Conservation (phyloP, 495 filamentous ascomycete species). For the Tuber magnatum region DNA sequence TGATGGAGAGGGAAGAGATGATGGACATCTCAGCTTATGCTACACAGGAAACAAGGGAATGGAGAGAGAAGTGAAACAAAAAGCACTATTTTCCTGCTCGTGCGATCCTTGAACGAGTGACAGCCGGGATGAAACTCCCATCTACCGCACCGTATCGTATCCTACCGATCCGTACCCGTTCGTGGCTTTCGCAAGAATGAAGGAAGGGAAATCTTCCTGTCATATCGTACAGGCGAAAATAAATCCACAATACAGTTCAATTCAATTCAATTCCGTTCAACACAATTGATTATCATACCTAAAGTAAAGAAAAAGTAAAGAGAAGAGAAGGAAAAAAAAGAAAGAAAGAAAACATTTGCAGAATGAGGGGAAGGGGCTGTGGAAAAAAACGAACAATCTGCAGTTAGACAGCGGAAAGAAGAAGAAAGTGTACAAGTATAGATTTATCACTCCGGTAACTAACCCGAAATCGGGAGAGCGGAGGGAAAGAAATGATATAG, state of each 20-base stretch:
- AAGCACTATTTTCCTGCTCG: neutral
- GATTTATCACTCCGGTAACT: neutral
- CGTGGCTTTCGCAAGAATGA: neutral
- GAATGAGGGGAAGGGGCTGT: neutral
- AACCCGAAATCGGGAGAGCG: neutral
- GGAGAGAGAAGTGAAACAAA: neutral
- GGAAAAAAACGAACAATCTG: neutral
- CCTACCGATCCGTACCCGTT: conserved; percentile 1
- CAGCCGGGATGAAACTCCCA: neutral
- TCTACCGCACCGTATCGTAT: neutral
- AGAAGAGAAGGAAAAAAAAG: neutral
- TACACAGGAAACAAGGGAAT: neutral
- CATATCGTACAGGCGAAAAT: neutral
- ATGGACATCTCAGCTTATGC: neutral
- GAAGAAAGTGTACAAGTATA: neutral
- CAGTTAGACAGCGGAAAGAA: neutral
- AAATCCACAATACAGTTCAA: neutral
- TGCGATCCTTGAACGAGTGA: neutral
- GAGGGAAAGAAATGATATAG: neutral
- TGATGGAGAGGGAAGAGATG: neutral
- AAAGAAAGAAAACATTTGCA: neutral
- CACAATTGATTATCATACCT: neutral
- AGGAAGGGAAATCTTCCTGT: neutral
- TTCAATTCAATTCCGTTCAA: neutral
- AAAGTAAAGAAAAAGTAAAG: neutral